Percentiles rank a stretch among this genome's conserved stretches.
phyloP scores from a whole-genome alignment of 2,329 filamentous ascomycete genomes.

The Aureobasidium sp. region DNA sequence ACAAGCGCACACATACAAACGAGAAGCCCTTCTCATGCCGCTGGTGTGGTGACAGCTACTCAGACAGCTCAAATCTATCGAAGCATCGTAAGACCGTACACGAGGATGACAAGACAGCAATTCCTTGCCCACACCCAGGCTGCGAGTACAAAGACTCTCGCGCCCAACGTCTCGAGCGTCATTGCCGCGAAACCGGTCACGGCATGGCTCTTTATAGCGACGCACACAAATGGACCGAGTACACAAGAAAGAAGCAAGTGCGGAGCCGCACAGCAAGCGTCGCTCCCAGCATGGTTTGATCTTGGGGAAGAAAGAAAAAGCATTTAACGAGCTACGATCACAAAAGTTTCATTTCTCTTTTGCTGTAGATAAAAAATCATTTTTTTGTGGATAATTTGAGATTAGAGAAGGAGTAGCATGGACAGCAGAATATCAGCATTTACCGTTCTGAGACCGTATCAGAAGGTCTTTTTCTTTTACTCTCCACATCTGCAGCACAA shows the following conservation, averaged over 20 bases:
- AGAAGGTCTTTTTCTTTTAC: background rate
- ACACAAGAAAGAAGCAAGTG: background rate
- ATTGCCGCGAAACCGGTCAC: conserved; percentile 7
- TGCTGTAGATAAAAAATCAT: background rate
- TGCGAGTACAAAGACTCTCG: conserved; percentile 7
- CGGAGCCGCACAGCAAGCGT: conserved; percentile 6
- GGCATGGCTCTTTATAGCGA: background rate
- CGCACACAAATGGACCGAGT: conserved; percentile 6
- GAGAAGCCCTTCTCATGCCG: conserved; percentile 40
- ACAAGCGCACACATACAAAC: conserved; percentile 57
- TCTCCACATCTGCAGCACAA: too few species aligned
- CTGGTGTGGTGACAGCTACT: conserved; percentile 26
- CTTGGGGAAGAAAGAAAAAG: background rate
- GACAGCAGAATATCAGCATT: background rate
- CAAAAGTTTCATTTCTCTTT: background rate
- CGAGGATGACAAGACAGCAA: conserved; percentile 8
- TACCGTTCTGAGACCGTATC: background rate
- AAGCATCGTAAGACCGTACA: conserved; percentile 19
- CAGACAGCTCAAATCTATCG: conserved; percentile 26
- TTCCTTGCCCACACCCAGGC: background rate
- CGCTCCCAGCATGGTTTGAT: background rate
- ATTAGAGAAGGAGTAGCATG: background rate
- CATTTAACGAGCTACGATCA: conserved; percentile 1
- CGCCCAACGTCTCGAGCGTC: background rate
- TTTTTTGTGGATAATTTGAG: background rate